Conservation (phyloP, 2,329 filamentous ascomycete species). For the Penicillium rolfsii region DNA sequence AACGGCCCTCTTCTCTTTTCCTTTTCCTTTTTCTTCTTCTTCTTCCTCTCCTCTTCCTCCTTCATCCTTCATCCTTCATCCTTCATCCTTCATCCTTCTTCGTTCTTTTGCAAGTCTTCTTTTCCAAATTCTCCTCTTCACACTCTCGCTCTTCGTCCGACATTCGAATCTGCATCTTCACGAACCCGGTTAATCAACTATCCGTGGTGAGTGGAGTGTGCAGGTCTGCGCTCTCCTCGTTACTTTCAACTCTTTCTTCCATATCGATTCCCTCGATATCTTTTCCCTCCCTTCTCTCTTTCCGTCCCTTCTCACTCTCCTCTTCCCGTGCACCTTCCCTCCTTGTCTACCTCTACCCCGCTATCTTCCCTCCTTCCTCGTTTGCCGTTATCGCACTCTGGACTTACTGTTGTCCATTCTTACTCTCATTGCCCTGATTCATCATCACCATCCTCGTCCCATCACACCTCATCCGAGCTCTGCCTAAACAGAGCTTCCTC, state of each 20-base stretch:
- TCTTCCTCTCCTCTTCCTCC: neutral
- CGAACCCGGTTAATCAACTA: neutral
- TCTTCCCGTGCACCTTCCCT: constrained; percentile 7
- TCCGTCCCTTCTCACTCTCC: constrained; percentile 1
- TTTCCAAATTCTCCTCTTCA: neutral
- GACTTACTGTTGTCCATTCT: too few relatives aligned
- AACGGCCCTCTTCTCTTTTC: neutral
- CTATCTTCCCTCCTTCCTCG: neutral
- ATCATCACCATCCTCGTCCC: neutral
- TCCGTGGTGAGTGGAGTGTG: neutral
- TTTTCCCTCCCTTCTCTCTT: neutral
- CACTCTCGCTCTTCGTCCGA: neutral
- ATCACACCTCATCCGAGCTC: neutral
- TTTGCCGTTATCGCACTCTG: neutral
- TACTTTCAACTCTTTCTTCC: neutral
- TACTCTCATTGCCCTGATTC: neutral
- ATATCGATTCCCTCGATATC: neutral
- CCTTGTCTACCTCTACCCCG: neutral
- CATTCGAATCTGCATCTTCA: neutral
- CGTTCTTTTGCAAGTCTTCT: neutral
- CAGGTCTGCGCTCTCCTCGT: neutral
- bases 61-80: neutral
- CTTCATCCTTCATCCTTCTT: neutral
- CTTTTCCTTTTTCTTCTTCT: neutral
- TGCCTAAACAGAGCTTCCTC: neutral